phyloP scores from a whole-genome alignment of 768 basidiomycete genomes.

The Calocera viscosa region DNA sequence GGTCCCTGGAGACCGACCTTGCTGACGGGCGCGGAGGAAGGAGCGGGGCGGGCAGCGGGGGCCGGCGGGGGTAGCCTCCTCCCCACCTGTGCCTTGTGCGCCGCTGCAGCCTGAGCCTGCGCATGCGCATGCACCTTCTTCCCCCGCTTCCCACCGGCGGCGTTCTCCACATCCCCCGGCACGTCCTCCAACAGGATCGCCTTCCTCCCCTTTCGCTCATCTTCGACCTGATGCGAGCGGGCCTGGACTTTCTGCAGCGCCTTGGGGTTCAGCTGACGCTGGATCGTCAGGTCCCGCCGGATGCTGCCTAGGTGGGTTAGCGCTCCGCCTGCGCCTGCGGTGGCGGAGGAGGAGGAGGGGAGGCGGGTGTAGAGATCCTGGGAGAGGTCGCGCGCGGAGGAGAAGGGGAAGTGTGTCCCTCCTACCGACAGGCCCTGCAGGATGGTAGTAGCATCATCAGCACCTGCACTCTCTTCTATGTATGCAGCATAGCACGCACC shows the following conservation, averaged over 20 bases:
- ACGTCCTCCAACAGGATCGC: neutral
- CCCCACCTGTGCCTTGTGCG: neutral
- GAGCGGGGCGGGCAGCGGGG: neutral
- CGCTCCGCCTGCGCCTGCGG: neutral
- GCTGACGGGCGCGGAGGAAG: no score
- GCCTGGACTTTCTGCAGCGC: neutral
- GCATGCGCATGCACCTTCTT: no score
- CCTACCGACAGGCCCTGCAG: neutral
- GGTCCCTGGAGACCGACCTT: no score
- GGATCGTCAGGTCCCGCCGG: neutral
- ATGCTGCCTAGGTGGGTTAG: neutral
- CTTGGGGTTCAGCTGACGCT: neutral
- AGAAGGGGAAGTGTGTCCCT: neutral
- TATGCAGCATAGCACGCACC: neutral
- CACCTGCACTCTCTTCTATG: no score
- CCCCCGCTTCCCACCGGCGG: neutral
- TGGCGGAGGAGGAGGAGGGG: neutral
- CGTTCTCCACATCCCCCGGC: neutral
- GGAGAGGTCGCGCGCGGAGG: neutral
- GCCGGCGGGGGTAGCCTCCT: neutral
- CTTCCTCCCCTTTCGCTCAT: neutral
- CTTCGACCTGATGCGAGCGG: neutral
- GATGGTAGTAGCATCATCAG: no score
- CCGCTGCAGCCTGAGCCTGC: no score
- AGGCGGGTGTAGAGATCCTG: neutral